Conservation (phyloP, 805 yeast genomes). For the Blastobotrys mokoenaii region DNA sequence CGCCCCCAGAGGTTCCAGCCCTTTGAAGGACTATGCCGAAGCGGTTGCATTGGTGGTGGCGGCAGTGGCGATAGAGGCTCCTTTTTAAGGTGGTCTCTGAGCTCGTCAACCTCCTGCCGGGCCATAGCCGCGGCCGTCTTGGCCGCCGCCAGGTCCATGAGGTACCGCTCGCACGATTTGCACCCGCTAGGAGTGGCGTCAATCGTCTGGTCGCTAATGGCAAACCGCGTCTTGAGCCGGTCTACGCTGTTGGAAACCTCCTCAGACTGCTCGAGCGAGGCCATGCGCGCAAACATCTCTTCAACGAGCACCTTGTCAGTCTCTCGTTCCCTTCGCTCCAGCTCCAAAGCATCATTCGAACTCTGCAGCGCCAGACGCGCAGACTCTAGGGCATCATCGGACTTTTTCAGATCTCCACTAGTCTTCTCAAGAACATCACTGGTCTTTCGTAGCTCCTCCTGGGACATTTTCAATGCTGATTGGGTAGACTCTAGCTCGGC, state of each 20-base stretch:
- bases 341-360: constrained; percentile 7
- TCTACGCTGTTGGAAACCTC: neutral
- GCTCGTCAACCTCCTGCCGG: constrained; percentile 23
- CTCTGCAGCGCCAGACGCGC: neutral
- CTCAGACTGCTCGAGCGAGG: neutral
- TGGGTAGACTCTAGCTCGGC: constrained; percentile 3
- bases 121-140: constrained; percentile 25
- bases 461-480: too few relatives aligned
- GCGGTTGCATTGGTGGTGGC: too few relatives aligned
- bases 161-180: constrained; percentile 21
- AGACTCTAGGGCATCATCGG: too few relatives aligned
- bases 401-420: too few relatives aligned
- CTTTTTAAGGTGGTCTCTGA: constrained; percentile 9
- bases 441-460: too few relatives aligned
- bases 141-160: constrained; percentile 24
- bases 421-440: too few relatives aligned
- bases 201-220: neutral
- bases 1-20: too few relatives aligned
- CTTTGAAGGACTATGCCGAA: too few relatives aligned
- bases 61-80: neutral
- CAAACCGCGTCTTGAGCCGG: constrained; percentile 1
- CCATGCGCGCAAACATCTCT: neutral
- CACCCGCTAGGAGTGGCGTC: constrained; percentile 8
- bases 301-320: neutral
- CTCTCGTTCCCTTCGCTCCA: constrained; percentile 13